phyloP scores from a whole-genome alignment of 1,139 yeast genomes.

The Meyerozyma carpophila region DNA sequence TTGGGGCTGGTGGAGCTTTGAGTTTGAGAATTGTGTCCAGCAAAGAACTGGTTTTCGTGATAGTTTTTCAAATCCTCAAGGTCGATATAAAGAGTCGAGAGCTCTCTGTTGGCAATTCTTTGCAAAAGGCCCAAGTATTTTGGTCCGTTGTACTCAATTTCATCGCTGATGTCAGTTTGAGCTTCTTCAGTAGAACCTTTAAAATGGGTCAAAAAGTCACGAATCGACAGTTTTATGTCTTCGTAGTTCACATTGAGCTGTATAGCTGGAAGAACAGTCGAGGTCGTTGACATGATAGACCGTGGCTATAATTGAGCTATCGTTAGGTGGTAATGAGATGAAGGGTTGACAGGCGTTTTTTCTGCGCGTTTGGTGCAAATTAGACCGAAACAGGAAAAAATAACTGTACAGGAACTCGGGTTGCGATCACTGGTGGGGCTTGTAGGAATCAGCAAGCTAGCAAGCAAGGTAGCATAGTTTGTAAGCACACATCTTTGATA shows the following conservation, averaged over 20 bases:
- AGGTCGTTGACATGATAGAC: slow-evolving; percentile 24
- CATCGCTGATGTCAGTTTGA: slow-evolving; percentile 16
- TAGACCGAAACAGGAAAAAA: neutral
- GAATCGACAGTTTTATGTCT: slow-evolving; percentile 45
- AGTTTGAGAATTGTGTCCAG: slow-evolving; percentile 15
- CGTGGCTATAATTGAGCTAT: neutral
- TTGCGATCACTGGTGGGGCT: too few relatives aligned
- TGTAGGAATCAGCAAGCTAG: too few relatives aligned
- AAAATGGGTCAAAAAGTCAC: slow-evolving; percentile 58
- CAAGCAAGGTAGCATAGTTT: neutral
- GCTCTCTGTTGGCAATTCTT: slow-evolving; percentile 77
- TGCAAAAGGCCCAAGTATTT: slow-evolving; percentile 79
- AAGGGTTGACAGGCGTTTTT: neutral
- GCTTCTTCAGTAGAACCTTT: slow-evolving; percentile 31
- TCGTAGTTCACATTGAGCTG: slow-evolving; percentile 61
- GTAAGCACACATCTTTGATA: neutral
- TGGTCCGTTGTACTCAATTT: slow-evolving; percentile 38
- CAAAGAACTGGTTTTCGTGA: slow-evolving; percentile 41
- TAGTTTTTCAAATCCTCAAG: slow-evolving; percentile 76
- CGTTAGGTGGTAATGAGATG: neutral
- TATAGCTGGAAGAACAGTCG: slow-evolving; percentile 47
- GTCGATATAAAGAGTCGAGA: slow-evolving; percentile 63
- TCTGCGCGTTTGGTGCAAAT: neutral
- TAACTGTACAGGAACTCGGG: neutral
- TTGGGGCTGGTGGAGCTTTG: slow-evolving; percentile 22